These are phyloP conservation scores for Cutaneotrichosporon cutaneum DNA, from an alignment of 1,284 basidiomycete genomes.

Conservation along the genomic window DNA sequence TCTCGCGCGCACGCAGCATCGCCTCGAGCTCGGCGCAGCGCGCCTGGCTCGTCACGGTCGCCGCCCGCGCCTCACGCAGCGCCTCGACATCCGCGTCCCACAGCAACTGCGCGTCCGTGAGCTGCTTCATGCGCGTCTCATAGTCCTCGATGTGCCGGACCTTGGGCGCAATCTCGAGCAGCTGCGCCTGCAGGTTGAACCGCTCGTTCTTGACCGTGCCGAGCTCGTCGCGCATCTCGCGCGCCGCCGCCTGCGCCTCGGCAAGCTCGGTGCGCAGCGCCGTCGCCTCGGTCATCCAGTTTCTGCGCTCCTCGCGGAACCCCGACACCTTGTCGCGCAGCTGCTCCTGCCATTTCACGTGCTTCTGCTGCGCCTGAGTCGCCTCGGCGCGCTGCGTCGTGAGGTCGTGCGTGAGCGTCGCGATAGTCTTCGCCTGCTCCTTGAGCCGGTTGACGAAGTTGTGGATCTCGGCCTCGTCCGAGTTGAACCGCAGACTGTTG, in stretches of 20 bases:
- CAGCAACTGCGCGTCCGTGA: slow-evolving; percentile 39
- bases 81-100: slow-evolving; percentile 41
- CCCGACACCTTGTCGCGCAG: slow-evolving; percentile 41
- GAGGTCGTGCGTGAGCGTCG: slow-evolving; percentile 38
- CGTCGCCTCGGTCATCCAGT: slow-evolving; percentile 42
- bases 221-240: slow-evolving; percentile 42
- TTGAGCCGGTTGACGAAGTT: slow-evolving; percentile 48
- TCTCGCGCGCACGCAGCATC: slow-evolving; percentile 31
- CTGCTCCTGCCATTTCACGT: slow-evolving; percentile 48
- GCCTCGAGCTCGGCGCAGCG: slow-evolving; percentile 32
- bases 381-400: slow-evolving; percentile 38
- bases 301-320: slow-evolving; percentile 43
- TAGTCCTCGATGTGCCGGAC: slow-evolving; percentile 46
- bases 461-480: slow-evolving; percentile 49
- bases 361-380: slow-evolving; percentile 42
- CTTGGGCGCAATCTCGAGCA: slow-evolving; percentile 42
- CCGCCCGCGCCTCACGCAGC: slow-evolving; percentile 31
- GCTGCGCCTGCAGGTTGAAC: slow-evolving; percentile 42
- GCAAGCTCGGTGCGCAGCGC: slow-evolving; percentile 34
- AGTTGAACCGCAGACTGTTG: slow-evolving; percentile 43
- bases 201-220: slow-evolving; percentile 49
- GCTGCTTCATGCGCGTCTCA: slow-evolving; percentile 45
- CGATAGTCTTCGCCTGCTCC: slow-evolving; percentile 43
- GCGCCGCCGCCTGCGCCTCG: slow-evolving; percentile 30
- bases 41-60: slow-evolving; percentile 21